Evolutionary conservation across 257 asterid species (phyloP), one percentile per base, ranked within the genome.

Genomic region (Fraxinus cuspidata): DNA sequence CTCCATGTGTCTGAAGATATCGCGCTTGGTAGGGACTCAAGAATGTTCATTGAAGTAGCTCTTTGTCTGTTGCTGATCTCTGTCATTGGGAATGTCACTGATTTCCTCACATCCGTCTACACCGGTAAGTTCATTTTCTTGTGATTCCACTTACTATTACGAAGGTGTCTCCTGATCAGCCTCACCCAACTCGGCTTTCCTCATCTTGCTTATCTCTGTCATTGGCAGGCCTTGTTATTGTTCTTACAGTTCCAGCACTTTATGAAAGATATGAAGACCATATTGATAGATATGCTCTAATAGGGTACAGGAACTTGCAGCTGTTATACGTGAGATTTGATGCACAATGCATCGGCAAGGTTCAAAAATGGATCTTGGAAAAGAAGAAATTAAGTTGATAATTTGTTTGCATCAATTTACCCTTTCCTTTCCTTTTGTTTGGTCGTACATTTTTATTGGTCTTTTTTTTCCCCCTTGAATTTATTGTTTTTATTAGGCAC

Each of bases 191-290:
- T 28, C 13, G 65, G 49, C 5, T 51, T 32, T 69, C 16, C 11
- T 7, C 66, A 40, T 74, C 29, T 71, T 44, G 75, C 16, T 40
- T 6, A 18, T 23, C 31, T 7, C 68, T 73, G 71, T 78, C 69
- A 25, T 79, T 67, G 81, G 79, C 93, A 95, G 99, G 94, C 75
- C 86, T 89, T 31, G 65, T 90, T 40, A 23, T 81, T 69, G 77
- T 85, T 79, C 94, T 95, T 75, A 91, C 97, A 40, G 77, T 91
- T 73, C 97, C 99, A 18, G 97, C 87, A 53, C 64, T 93, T 31
- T 93, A 90, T 34, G 97, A 91, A 79, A 91, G 87, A 85, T 91
- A 83, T 11, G 96, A 91, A 80, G 84, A 88, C 70, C 78, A 40
- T 40, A 74, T 90, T 16, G 93, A 93, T 32, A 58, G 37, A 75